Base-by-base conservation (phyloP, 1,284 basidiomycete genomes). In the Paramarasmius palmivorus region DNA sequence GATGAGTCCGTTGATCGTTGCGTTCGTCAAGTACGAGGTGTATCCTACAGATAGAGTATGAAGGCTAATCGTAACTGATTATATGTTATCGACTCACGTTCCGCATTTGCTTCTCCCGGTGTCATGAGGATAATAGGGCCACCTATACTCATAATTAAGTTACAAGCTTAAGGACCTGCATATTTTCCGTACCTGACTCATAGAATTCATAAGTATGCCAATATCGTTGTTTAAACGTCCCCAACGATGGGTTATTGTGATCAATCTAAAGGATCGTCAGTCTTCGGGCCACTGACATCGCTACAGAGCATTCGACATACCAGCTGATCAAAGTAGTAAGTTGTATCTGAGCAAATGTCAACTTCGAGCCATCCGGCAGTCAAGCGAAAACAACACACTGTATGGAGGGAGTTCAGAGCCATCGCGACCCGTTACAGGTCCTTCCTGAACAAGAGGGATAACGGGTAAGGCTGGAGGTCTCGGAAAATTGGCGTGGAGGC, bases 211-310 rank as follows among this genome's bases (percentile, higher is more conserved):
- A 84, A 39, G 81, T 79, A 59, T 79, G 76, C 84, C 84, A 88
- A 68, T 77, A 90, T 35, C 88, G 78, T 66, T 90, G 88, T 65
- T 83, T 74, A 68, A 90, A 90, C 5, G 86, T 90, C n/a, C 88
- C 88, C n/a, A 81, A 69, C 15, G 72, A 72, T 6, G 86, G 83
- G 53, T 87, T 76, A 55, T 73, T 81, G 66, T 90, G 88, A 68
- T 90, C 87, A 52, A 89, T 85, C 55, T 56, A 34, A 14, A 29
- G 19, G 9, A n/a, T 17, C 25, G 9, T 46, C 4, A 46, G 44
- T 46, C 10, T 14, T 20, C 20, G 25, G 12, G 25, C 12, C n/a
- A 14, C 15, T 12, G 25, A 29, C 1, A n/a, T 32, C 7, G 15
- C 3, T 9, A 6, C 6, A 40, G 17, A 5, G 1, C 17, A 26